Conservation (phyloP, 768 basidiomycete genomes). For the Rhizopogon rudus region DNA sequence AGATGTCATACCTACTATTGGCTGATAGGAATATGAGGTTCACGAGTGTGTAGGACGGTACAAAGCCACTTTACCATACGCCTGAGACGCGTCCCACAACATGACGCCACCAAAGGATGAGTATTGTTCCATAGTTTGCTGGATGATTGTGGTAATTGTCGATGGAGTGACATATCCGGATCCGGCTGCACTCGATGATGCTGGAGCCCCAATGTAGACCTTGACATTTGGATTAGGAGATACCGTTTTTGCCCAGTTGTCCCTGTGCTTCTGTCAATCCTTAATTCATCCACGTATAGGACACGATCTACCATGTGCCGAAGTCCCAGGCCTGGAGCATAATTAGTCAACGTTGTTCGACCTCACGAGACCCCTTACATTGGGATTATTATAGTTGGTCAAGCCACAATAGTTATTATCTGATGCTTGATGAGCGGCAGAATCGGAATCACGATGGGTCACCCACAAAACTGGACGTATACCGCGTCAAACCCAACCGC, state of each 20-base stretch:
- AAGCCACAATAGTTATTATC: conserved; percentile 45
- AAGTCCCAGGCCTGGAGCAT: conserved; percentile 42
- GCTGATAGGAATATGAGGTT: conserved; percentile 19
- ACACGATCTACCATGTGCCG: conserved; percentile 26
- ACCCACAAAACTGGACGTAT: conserved; percentile 45
- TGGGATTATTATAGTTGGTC: conserved; percentile 37
- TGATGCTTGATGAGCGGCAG: conserved; percentile 9
- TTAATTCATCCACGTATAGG: neutral
- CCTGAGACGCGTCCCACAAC: conserved; percentile 43
- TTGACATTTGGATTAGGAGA: conserved; percentile 43
- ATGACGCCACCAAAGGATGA: conserved; percentile 42
- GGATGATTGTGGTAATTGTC: conserved; percentile 27
- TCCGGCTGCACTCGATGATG: conserved; percentile 33
- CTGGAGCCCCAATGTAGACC: conserved; percentile 45
- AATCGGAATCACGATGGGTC: neutral
- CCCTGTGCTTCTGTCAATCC: conserved; percentile 26
- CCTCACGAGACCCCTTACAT: conserved; percentile 15
- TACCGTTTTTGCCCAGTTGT: conserved; percentile 38
- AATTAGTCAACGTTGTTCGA: neutral
- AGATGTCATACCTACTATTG: conserved; percentile 37
- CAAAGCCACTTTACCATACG: conserved; percentile 26
- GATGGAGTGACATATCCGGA: conserved; percentile 35
- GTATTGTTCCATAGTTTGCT: conserved; percentile 29
- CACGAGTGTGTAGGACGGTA: neutral
- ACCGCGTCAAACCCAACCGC: conserved; percentile 42